Base-by-base conservation (phyloP, 1,284 basidiomycete genomes). In the Cystobasidiaceae sp. region DNA sequence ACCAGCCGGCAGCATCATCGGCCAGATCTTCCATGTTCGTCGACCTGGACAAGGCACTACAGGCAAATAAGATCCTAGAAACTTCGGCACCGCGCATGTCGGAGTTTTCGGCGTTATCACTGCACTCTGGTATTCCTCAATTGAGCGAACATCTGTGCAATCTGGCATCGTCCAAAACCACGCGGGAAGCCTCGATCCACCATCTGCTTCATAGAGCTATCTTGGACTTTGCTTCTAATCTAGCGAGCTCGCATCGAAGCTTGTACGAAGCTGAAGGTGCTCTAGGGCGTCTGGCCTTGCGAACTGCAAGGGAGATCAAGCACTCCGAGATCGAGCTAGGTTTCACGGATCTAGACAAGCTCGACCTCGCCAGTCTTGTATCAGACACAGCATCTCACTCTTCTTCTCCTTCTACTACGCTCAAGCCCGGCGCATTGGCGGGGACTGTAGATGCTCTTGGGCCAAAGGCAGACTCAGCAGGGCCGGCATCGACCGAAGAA, bases 261-360 rank as follows among this genome's bases (percentile, higher is more conserved):
- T 43, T 64, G 8, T 50, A 55, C 30, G 41, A 55, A n/a, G 61
- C 61, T 21, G 51, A 51, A n/a, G 50, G 39, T 1, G 28, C 45
- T 17, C 13, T 64, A n/a, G 61, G 61, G 4, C 28, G 51, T 8
- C 52, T 64, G 9, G 52, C 28, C 33, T 33, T 64, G 7, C 43
- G 37, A 6, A 32, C 61, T 8, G 61, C 61, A 15, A 39, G 61
- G 1, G 61, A 64, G 27, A 55, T 41, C 9, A 51, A 51, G 23
- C 61, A 64, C 49, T 64, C 61, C 6, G 46, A 64, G 23, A 64
- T 64, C 30, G 61, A 64, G 33, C 61, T 64, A 15, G 61, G 52
- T 21, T 64, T 64, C 30, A 64, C 61, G 2, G 61, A 64, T 34
- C 33, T 64, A 32, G 61, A 51, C 19, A 55, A 64, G 41, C 46